A percentile compares a stretch with the other conserved stretches of the same genome.
These are phyloP conservation scores for Triangularia verruculosa DNA, from an alignment of 2,329 filamentous ascomycete genomes.

Conservation along the genomic window DNA sequence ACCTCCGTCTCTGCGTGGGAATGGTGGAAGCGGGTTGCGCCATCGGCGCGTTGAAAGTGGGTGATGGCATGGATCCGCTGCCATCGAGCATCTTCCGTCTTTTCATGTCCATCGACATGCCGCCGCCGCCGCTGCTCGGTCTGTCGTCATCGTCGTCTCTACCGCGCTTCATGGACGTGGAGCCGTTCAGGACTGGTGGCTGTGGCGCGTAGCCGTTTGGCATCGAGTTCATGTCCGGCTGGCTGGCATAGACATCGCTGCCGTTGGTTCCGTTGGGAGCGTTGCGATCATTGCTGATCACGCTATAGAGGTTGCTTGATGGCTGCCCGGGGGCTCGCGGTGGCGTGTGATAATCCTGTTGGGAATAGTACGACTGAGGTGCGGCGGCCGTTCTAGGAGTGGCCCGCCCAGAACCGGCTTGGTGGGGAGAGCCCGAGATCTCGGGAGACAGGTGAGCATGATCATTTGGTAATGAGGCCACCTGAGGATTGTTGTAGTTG, in stretches of 20 bases:
- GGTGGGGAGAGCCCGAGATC: constrained; percentile 80
- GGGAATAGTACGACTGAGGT: constrained; percentile 69
- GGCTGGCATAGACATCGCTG: constrained; percentile 68
- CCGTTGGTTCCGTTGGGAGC: constrained; percentile 62
- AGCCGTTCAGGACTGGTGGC: constrained; percentile 64
- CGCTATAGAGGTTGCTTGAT: constrained; percentile 82
- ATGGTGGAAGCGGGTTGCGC: constrained; percentile 30
- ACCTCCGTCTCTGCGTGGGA: constrained; percentile 30
- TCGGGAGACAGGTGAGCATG: constrained; percentile 76
- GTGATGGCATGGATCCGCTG: constrained; percentile 29
- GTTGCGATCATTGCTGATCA: constrained; percentile 77
- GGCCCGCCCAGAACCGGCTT: constrained; percentile 76
- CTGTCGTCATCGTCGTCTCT: constrained; percentile 45
- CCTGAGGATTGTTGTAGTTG: constrained; percentile 69
- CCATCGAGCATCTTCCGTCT: constrained; percentile 36
- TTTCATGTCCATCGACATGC: constrained; percentile 33
- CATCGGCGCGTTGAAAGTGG: constrained; percentile 31
- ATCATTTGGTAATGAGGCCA: constrained; percentile 66
- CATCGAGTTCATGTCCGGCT: constrained; percentile 58
- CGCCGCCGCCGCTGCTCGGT: constrained; percentile 28
- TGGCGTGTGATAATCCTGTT: constrained; percentile 73
- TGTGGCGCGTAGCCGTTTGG: constrained; percentile 63
- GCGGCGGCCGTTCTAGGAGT: constrained; percentile 77
- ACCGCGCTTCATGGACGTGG: constrained; percentile 43
- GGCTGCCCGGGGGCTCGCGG: constrained; percentile 62